Conservation (phyloP, 805 yeast species). For the Suhomyces kilbournensis region DNA sequence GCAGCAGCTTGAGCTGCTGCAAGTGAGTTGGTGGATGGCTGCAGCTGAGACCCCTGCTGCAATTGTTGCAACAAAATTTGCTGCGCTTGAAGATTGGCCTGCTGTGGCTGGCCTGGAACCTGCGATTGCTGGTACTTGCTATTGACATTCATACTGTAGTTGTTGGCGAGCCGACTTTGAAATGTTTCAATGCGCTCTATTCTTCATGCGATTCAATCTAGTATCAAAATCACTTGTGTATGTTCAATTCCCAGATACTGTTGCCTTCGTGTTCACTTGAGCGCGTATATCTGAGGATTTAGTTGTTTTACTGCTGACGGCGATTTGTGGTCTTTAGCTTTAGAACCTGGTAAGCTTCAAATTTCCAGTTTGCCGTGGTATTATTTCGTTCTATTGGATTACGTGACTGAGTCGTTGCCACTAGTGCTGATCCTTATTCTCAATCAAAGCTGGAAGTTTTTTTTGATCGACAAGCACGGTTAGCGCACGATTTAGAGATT, state of each 20-base stretch:
- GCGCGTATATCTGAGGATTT: background rate
- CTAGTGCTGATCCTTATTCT: background rate
- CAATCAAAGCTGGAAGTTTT: conserved; percentile 3
- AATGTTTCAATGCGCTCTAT: background rate
- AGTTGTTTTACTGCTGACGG: background rate
- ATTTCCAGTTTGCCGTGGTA: background rate
- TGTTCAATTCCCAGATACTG: background rate
- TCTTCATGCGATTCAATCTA: background rate
- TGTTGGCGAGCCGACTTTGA: conserved; percentile 2
- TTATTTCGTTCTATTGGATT: background rate
- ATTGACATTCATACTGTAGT: conserved; percentile 16
- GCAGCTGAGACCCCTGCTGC: conserved; percentile 33
- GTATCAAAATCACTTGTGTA: background rate
- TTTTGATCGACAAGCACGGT: conserved; percentile 1
- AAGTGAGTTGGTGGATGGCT: conserved; percentile 10
- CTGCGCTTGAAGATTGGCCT: conserved; percentile 39
- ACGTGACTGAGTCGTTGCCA: background rate
- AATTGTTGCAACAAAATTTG: conserved; percentile 42
- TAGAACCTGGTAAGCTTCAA: background rate
- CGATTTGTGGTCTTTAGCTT: background rate
- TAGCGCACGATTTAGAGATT: background rate
- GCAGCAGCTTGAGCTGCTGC: conserved; percentile 8
- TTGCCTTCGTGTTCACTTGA: conserved; percentile 2
- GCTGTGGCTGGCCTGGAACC: conserved; percentile 23
- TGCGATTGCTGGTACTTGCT: conserved; percentile 17